A percentile compares a stretch with the other conserved stretches of the same genome.
phyloP scores from a whole-genome alignment of 2,329 filamentous ascomycete species.

The Fusarium odoratissimum region DNA sequence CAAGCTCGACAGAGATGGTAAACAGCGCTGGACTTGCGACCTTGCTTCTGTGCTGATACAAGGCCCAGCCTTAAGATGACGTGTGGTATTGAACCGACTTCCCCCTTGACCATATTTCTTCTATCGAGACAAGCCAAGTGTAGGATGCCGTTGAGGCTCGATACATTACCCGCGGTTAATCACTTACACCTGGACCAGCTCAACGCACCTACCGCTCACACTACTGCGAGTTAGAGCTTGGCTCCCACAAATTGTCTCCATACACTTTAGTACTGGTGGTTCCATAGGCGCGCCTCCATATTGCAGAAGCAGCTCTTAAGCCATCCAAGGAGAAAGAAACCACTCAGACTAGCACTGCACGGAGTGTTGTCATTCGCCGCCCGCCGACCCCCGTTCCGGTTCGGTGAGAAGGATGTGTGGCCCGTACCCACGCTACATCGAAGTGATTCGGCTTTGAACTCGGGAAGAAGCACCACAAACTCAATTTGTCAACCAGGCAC shows the following conservation, averaged over 20 bases:
- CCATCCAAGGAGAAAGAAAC: conserved; percentile 26
- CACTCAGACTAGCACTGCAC: conserved; percentile 15
- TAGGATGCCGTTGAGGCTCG: conserved; percentile 4
- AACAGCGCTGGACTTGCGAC: not conserved
- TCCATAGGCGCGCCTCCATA: conserved; percentile 42
- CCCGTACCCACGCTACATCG: not conserved
- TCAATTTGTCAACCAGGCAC: conserved; percentile 13
- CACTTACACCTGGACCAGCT: conserved; percentile 23
- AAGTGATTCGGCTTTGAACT: conserved; percentile 32
- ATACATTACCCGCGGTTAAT: conserved; percentile 36
- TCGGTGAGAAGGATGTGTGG: conserved; percentile 41
- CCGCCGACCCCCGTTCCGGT: conserved; percentile 6
- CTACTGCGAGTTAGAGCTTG: conserved; percentile 23
- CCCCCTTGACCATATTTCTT: not conserved
- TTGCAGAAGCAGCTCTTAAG: conserved; percentile 13
- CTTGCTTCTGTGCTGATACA: not conserved
- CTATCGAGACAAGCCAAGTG: conserved; percentile 12
- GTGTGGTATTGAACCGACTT: not conserved
- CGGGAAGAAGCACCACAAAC: conserved; percentile 25
- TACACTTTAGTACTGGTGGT: conserved; percentile 20
- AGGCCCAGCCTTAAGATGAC: not conserved
- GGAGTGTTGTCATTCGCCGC: conserved; percentile 2
- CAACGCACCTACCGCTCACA: conserved; percentile 17
- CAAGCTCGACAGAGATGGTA: not conserved
- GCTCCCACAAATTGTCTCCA: conserved; percentile 14